These are phyloP conservation scores for Taiozyma sp. DNA, from an alignment of 1,139 yeast genomes.

Conservation along the genomic window DNA sequence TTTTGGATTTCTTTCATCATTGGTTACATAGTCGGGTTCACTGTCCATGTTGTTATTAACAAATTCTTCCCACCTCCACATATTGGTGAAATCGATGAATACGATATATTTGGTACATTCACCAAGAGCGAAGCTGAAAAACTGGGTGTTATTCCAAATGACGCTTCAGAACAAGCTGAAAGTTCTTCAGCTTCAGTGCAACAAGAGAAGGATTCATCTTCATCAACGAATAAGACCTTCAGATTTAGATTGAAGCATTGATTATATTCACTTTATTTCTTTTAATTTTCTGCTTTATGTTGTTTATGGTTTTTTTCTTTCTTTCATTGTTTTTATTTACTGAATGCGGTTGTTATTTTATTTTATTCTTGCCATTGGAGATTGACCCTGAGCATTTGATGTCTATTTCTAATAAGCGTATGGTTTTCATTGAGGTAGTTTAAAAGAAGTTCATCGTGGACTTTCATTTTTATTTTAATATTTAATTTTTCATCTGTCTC, in stretches of 20 bases:
- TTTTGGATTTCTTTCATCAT: slow-evolving; percentile 27
- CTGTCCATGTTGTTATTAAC: slow-evolving; percentile 25
- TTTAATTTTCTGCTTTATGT: no score
- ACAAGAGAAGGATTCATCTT: slow-evolving; percentile 5
- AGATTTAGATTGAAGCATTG: neutral
- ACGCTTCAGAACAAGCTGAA: slow-evolving; percentile 3
- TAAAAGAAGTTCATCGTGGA: no score
- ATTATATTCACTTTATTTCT: neutral
- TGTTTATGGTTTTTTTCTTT: neutral
- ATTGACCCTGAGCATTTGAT: no score
- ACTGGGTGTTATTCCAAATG: slow-evolving; percentile 21
- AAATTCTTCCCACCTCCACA: slow-evolving; percentile 30
- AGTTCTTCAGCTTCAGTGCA: neutral
- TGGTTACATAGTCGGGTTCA: slow-evolving; percentile 31
- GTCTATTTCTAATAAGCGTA: no score
- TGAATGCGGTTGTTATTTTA: no score
- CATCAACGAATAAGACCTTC: slow-evolving; percentile 1
- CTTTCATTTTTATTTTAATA: no score
- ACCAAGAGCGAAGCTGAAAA: slow-evolving; percentile 24
- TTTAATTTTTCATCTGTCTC: no score
- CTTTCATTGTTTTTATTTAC: neutral
- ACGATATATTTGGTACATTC: slow-evolving; percentile 32
- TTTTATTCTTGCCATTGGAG: no score
- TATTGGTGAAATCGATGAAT: slow-evolving; percentile 31
- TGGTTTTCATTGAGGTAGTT: no score